Evolutionary conservation across 1,284 basidiomycete genomes (phyloP), one percentile per base, ranked within the genome.

Genomic region (Leucoagaricus sp.): DNA sequence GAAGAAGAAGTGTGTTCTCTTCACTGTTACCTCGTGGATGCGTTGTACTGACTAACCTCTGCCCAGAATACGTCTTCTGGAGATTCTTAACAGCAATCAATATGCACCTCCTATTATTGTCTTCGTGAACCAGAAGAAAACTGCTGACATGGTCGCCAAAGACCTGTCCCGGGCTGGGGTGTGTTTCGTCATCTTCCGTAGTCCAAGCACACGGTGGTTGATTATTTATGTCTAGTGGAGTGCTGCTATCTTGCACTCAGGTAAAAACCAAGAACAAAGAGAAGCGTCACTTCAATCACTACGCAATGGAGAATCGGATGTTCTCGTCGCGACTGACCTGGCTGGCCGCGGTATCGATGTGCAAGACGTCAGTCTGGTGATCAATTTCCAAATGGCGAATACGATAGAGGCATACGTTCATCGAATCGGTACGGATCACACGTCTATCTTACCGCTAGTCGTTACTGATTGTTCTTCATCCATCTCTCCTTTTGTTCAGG

Each of bases 71-170:
- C 84, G 88, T 33, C 74, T 99, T 67, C 73, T 96, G 66, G 93
- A 98, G 64, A 93, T 98, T 64, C 86, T 99, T 69, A 93, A 94
- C 75, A 89, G 84, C 59, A 87, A 86, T 38, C 79, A 83, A 54
- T 93, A 89, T 72, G 74, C 86, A 25, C 86, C 96, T 25, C 97
- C 97, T 1, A 98, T 99, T 67, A 99, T 99, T 63, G 92, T 96
- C 12, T 99, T 99, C 75, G 95, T 98, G 78, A 99, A 98, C 74
- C 96, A 98, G 74, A 99, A 98, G 81, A 96, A 96, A 80, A 96
- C 93, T 5, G 96, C 96, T 45, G 96, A 99, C 68, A 90, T 93
- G 85, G 91, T 99, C 21, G 90, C 93, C 38, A 93, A 93, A 70
- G 95, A 97, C 67, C 78, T 99, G 7, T 85, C 87, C 52, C 89